phyloP scores from a whole-genome alignment of 2,329 filamentous ascomycete genomes.

The Berkeleyomyces basicola region DNA sequence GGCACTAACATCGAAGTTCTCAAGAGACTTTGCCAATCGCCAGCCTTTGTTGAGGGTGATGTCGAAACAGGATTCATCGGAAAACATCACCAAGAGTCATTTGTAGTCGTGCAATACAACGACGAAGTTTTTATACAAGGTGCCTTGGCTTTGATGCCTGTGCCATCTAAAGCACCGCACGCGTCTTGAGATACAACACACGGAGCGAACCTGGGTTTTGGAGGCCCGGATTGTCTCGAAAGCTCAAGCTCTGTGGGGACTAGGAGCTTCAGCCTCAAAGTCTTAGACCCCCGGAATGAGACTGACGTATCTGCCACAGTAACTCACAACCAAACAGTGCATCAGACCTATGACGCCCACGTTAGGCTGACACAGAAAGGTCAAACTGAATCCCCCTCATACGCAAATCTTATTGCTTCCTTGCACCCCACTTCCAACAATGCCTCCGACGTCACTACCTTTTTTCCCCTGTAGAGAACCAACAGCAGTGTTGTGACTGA shows the following conservation, averaged over 20 bases:
- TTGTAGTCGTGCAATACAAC: slow-evolving; percentile 41
- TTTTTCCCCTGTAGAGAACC: slow-evolving; percentile 67
- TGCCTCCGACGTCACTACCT: slow-evolving; percentile 39
- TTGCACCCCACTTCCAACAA: slow-evolving; percentile 16
- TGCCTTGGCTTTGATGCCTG: slow-evolving; percentile 38
- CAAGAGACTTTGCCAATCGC: slow-evolving; percentile 67
- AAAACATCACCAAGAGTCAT: slow-evolving; percentile 68
- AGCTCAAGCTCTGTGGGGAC: not conserved
- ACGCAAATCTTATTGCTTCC: not conserved
- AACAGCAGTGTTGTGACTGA: slow-evolving; percentile 56
- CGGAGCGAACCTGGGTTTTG: not conserved
- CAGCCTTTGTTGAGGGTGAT: slow-evolving; percentile 68
- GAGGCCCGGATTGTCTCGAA: not conserved
- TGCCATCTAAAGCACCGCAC: not conserved
- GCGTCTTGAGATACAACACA: not conserved
- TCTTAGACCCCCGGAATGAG: not conserved
- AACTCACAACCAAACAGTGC: not conserved
- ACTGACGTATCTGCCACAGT: not conserved
- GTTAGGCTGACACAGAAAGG: not conserved
- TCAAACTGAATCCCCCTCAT: not conserved
- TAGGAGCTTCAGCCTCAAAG: slow-evolving; percentile 1
- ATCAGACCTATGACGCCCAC: not conserved
- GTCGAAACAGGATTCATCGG: slow-evolving; percentile 96
- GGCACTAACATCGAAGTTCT: slow-evolving; percentile 95
- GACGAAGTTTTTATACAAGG: slow-evolving; percentile 75